Conservation (phyloP, 495 filamentous ascomycete genomes). For the Penicillium subrubescens region DNA sequence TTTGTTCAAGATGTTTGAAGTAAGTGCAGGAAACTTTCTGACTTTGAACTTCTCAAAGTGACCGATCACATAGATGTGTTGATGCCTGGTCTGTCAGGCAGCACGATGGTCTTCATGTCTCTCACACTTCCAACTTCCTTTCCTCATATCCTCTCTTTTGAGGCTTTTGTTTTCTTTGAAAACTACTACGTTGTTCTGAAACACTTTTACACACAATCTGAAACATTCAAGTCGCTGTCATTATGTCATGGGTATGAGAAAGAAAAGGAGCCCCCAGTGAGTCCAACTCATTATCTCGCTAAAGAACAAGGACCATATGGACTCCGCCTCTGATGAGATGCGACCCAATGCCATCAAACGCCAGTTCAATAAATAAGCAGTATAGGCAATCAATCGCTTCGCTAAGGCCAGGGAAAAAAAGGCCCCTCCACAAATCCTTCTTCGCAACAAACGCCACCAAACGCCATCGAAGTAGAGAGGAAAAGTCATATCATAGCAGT, state of each 20-base stretch:
- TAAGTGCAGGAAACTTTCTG: neutral
- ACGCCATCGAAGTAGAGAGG: conserved; percentile 11
- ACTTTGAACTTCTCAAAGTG: neutral
- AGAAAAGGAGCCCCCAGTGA: neutral
- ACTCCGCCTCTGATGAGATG: conserved; percentile 4
- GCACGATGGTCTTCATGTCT: neutral
- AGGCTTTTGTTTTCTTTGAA: neutral
- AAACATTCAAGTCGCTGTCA: conserved; percentile 4
- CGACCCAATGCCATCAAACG: neutral
- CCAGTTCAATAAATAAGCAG: neutral
- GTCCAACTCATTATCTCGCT: neutral
- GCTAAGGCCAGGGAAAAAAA: neutral
- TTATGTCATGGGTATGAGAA: neutral
- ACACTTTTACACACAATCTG: neutral
- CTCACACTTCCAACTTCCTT: neutral
- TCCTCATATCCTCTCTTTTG: too few relatives aligned
- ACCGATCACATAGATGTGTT: neutral
- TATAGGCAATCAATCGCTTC: neutral
- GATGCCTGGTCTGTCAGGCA: neutral
- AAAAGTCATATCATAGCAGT: conserved; percentile 17
- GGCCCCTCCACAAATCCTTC: neutral
- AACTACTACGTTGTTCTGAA: neutral
- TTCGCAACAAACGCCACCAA: conserved; percentile 28
- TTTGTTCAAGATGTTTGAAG: neutral
- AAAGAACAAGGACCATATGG: conserved; percentile 1